Conservation (phyloP, 1,139 yeast genomes). For the Blastobotrys illinoisensis region DNA sequence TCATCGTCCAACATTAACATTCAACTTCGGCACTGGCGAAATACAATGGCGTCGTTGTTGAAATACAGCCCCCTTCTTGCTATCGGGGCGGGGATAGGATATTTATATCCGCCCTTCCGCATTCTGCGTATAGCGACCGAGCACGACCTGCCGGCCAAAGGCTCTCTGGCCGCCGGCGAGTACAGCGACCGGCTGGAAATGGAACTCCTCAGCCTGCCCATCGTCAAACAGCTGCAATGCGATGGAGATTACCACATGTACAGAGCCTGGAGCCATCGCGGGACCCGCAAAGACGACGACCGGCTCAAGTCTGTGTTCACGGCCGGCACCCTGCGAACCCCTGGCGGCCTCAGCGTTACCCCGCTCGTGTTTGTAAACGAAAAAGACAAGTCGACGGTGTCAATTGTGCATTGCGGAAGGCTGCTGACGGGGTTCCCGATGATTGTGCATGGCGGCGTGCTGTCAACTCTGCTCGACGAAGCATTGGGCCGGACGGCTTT, state of each 20-base stretch:
- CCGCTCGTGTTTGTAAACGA: conserved; percentile 66
- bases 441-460: conserved; percentile 82
- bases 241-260: conserved; percentile 40
- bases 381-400: conserved; percentile 49
- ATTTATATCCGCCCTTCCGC: conserved; percentile 10
- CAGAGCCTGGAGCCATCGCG: conserved; percentile 59
- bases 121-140: conserved; percentile 5
- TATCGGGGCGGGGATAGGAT: conserved; percentile 10
- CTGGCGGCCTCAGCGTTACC: conserved; percentile 74
- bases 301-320: conserved; percentile 31
- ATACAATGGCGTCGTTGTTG: neutral
- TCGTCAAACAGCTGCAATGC: conserved; percentile 46
- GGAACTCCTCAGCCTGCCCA: conserved; percentile 46
- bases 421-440: conserved; percentile 82
- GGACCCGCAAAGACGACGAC: conserved; percentile 19
- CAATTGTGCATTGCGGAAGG: conserved; percentile 74
- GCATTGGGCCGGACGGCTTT: conserved; percentile 57
- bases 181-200: conserved; percentile 14
- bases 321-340: conserved; percentile 42
- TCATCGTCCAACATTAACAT: too few relatives aligned
- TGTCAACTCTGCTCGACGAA: conserved; percentile 79
- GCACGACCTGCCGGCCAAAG: conserved; percentile 10
- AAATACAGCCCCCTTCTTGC: conserved; percentile 40
- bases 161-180: conserved; percentile 9
- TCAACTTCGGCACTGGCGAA: too few relatives aligned